Evolutionary conservation across 441 rosid species (phyloP).

Genomic region (Adansonia gregorii): DNA sequence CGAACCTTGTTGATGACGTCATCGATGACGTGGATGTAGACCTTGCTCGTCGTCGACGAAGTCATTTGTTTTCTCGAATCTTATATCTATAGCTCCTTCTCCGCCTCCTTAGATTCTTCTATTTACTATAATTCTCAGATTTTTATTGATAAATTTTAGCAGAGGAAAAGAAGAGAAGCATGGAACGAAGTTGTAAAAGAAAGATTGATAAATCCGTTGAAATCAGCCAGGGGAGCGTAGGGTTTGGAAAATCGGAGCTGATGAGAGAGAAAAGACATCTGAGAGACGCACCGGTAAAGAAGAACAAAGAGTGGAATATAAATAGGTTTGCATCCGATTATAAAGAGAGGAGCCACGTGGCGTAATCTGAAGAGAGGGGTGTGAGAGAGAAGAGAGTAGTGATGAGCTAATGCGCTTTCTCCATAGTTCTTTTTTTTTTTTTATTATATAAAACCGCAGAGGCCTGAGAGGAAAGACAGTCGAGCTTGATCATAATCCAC

Average conservation of each 20-base stretch:
- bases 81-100: slow-evolving; percentile 25
- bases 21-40: slow-evolving; percentile 86
- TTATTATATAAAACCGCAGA: too few species aligned
- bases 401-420: too few species aligned
- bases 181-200: not conserved
- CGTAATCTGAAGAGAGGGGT: slow-evolving; percentile 36
- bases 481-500: not conserved
- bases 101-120: not conserved
- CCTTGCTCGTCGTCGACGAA: slow-evolving; percentile 60
- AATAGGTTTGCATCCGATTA: slow-evolving; percentile 99
- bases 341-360: slow-evolving; percentile 63
- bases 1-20: slow-evolving; percentile 91
- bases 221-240: slow-evolving; percentile 32
- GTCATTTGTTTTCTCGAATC: slow-evolving; percentile 45
- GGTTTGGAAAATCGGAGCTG: slow-evolving; percentile 36
- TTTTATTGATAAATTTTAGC: slow-evolving; percentile 13
- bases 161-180: not conserved
- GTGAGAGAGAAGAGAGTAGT: too few species aligned
- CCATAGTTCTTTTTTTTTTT: not conserved
- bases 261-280: slow-evolving; percentile 26
- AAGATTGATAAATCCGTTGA: not conserved
- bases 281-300: slow-evolving; percentile 57
- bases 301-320: slow-evolving; percentile 78
- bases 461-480: not conserved
- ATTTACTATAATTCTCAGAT: slow-evolving; percentile 17